A percentile compares a stretch with the other conserved stretches of the same genome.
These are phyloP conservation scores for Mucor circinelloides DNA, from an alignment of 371 early-diverging fungal genomes.

Conservation along the genomic window DNA sequence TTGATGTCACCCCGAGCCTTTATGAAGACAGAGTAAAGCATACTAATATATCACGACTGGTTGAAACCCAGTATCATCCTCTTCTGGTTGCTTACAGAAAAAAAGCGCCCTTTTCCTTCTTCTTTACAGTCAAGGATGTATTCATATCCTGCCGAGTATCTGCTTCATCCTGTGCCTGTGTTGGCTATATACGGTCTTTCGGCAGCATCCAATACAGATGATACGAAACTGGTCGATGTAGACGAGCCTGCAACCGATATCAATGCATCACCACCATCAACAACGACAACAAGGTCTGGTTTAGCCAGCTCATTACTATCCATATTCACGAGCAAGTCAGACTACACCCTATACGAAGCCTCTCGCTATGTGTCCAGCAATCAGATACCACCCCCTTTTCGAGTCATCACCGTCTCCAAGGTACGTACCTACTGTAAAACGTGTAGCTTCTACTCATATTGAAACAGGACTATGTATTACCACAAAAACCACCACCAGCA, in stretches of 20 bases:
- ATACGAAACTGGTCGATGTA: constrained; percentile 19
- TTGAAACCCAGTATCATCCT: neutral
- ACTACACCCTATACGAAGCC: constrained; percentile 42
- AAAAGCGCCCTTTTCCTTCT: neutral
- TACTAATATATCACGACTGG: too few species aligned
- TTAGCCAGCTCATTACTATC: constrained; percentile 10
- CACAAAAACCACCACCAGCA: constrained; percentile 39
- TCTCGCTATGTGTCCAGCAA: constrained; percentile 19
- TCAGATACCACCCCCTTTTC: constrained; percentile 33
- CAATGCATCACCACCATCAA: neutral
- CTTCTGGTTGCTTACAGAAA: neutral
- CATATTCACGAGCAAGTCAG: constrained; percentile 31
- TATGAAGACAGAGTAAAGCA: too few species aligned
- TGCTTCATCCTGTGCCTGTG: constrained; percentile 75
- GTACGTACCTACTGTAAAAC: constrained; percentile 13
- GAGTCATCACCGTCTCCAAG: constrained; percentile 43
- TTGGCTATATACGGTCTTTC: constrained; percentile 66
- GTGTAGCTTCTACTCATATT: neutral
- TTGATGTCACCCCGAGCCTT: neutral
- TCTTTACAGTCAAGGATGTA: constrained; percentile 7
- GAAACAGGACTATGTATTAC: constrained; percentile 37
- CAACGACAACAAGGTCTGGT: constrained; percentile 16
- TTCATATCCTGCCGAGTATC: constrained; percentile 67
- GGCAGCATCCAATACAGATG: constrained; percentile 16
- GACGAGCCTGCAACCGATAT: constrained; percentile 16